Conservation (phyloP, 805 yeast species). For the Candida adriatica region DNA sequence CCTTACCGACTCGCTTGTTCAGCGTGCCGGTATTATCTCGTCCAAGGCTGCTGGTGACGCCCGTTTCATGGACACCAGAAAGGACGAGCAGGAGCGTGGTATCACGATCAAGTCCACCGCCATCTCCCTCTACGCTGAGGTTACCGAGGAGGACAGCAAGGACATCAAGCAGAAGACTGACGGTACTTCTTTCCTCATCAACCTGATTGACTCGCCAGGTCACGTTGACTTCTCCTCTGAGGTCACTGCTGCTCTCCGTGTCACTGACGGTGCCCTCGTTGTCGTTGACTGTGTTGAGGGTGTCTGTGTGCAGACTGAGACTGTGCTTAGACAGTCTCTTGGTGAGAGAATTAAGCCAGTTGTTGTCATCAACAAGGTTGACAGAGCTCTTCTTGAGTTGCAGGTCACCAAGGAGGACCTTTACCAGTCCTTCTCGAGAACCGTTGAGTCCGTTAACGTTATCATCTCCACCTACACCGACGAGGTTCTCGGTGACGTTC, state of each 20-base stretch:
- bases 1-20: slow-evolving; percentile 97
- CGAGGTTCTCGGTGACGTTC: slow-evolving; percentile 86
- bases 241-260: slow-evolving; percentile 99
- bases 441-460: slow-evolving; percentile 99
- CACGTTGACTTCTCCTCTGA: slow-evolving; percentile 99
- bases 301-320: slow-evolving; percentile 99
- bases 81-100: slow-evolving; percentile 99
- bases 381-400: slow-evolving; percentile 98
- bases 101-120: slow-evolving; percentile 99
- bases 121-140: slow-evolving; percentile 87
- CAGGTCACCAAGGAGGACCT: slow-evolving; percentile 98
- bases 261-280: slow-evolving; percentile 99
- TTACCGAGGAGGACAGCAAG: slow-evolving; percentile 82
- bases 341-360: slow-evolving; percentile 99
- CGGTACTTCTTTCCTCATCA: slow-evolving; percentile 92
- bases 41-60: slow-evolving; percentile 99
- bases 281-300: slow-evolving; percentile 99
- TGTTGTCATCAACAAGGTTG: slow-evolving; percentile 97
- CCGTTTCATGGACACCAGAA: slow-evolving; percentile 99
- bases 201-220: slow-evolving; percentile 99
- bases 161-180: slow-evolving; percentile 76
- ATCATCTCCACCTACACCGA: slow-evolving; percentile 94
- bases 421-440: slow-evolving; percentile 97
- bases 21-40: slow-evolving; percentile 98
- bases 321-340: slow-evolving; percentile 97